These are phyloP conservation scores for Pythium phragmitis DNA, from an alignment of 352 stramenopile species.

Conservation along the genomic window DNA sequence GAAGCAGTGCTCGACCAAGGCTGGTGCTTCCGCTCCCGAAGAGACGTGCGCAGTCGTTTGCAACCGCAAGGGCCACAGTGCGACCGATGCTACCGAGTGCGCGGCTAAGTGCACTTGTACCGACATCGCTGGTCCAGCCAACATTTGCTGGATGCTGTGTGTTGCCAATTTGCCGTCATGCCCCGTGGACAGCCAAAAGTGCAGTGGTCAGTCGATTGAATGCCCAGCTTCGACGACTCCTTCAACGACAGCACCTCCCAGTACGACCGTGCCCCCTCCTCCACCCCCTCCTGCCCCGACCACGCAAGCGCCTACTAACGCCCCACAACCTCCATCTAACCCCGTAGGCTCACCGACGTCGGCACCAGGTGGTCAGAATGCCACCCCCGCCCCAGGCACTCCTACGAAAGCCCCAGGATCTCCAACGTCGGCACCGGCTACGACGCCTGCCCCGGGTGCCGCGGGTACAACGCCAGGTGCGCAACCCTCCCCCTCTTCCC, in stretches of 20 bases:
- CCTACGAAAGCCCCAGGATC: background rate
- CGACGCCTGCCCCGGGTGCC: constrained; percentile 7
- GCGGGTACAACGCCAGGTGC: no score
- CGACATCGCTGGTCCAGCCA: constrained; percentile 25
- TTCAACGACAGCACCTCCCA: constrained; percentile 10
- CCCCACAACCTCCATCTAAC: constrained; percentile 5
- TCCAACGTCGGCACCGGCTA: constrained; percentile 4
- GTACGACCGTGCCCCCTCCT: constrained; percentile 9
- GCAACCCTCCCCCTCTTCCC: no score
- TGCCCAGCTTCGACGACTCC: constrained; percentile 18
- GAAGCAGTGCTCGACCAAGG: constrained; percentile 33
- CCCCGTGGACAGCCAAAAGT: constrained; percentile 35
- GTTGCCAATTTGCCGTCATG: constrained; percentile 34
- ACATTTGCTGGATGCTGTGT: constrained; percentile 68
- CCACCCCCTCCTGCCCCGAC: constrained; percentile 10
- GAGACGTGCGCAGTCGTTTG: constrained; percentile 40
- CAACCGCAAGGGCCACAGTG: constrained; percentile 33
- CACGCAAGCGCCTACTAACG: constrained; percentile 7
- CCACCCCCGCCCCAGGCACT: background rate
- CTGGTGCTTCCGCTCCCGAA: constrained; percentile 27
- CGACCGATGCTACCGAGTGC: constrained; percentile 38
- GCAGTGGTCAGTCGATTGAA: constrained; percentile 34
- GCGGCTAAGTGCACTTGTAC: constrained; percentile 43
- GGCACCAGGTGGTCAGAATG: background rate
- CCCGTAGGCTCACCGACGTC: constrained; percentile 14